Evolutionary conservation across 2,329 filamentous ascomycete genomes (phyloP).

Genomic region (Neonectria punicea): DNA sequence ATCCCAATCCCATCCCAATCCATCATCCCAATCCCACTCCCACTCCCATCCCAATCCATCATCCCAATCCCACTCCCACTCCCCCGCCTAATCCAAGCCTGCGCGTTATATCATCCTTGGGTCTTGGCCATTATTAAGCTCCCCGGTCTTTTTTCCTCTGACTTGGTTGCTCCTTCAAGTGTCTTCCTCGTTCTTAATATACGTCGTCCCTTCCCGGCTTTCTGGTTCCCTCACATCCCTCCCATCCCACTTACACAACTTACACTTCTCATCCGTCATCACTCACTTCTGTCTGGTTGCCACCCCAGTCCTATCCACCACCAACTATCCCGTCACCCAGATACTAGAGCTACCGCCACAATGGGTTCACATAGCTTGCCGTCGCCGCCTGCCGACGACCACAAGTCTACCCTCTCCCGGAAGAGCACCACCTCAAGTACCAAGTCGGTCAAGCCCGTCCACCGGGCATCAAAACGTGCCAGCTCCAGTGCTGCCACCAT

Average conservation of each 20-base stretch:
- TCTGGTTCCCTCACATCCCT: conserved; percentile 27
- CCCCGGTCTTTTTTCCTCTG: conserved; percentile 25
- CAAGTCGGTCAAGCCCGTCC: conserved; percentile 61
- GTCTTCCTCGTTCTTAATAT: conserved; percentile 30
- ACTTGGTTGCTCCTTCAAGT: conserved; percentile 16
- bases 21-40: conserved; percentile 6
- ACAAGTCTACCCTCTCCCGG: conserved; percentile 50
- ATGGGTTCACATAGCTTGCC: conserved; percentile 63
- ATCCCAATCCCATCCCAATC: conserved; percentile 14
- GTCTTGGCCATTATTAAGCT: conserved; percentile 44
- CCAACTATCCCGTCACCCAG: conserved; percentile 9
- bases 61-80: conserved; percentile 11
- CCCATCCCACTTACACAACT: conserved; percentile 35
- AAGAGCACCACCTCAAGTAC: conserved; percentile 53
- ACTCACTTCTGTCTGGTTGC: conserved; percentile 19
- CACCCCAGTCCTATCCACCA: conserved; percentile 19
- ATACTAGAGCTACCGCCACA: conserved; percentile 34
- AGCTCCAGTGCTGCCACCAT: conserved; percentile 49
- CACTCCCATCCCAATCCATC: conserved; percentile 3
- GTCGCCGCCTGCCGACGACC: conserved; percentile 63
- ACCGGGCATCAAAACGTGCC: conserved; percentile 63
- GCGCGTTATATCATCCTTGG: conserved; percentile 32
- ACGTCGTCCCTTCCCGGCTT: conserved; percentile 35
- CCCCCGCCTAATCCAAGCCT: conserved; percentile 27
- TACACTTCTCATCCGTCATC: conserved; percentile 12